phyloP scores from a whole-genome alignment of 306 rosid genomes.

The Lablab purpureus region DNA sequence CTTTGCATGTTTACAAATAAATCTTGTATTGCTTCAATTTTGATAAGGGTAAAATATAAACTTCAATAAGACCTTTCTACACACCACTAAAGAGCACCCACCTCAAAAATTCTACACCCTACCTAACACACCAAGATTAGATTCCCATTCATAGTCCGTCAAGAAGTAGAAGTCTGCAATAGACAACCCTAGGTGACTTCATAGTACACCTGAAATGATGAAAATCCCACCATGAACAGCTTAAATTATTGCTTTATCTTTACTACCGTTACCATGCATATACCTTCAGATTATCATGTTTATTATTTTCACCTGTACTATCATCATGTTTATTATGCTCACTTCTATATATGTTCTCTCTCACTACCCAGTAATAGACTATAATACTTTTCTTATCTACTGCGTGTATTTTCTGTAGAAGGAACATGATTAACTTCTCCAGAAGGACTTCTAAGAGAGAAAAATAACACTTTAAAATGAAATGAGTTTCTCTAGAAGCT shows the following conservation, averaged over 20 bases:
- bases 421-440: too few relatives aligned
- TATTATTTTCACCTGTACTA: constrained; percentile 8
- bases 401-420: too few relatives aligned
- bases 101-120: constrained; percentile 1
- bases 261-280: background rate
- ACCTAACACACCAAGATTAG: background rate
- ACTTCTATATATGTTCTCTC: constrained; percentile 22
- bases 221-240: background rate
- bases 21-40: background rate
- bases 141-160: constrained; percentile 11
- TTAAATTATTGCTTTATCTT: constrained; percentile 20
- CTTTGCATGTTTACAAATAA: background rate
- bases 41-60: background rate
- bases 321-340: constrained; percentile 6
- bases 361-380: too few relatives aligned
- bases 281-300: background rate
- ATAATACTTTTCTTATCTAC: too few relatives aligned
- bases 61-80: constrained; percentile 13
- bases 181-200: background rate
- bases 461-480: too few relatives aligned
- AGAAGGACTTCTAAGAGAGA: too few relatives aligned
- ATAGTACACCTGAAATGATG: background rate
- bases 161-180: background rate
- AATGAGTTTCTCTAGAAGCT: too few relatives aligned
- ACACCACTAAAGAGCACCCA: constrained; percentile 5